phyloP scores from a whole-genome alignment of 2,329 filamentous ascomycete genomes.

The Botryosphaeria dothidea region DNA sequence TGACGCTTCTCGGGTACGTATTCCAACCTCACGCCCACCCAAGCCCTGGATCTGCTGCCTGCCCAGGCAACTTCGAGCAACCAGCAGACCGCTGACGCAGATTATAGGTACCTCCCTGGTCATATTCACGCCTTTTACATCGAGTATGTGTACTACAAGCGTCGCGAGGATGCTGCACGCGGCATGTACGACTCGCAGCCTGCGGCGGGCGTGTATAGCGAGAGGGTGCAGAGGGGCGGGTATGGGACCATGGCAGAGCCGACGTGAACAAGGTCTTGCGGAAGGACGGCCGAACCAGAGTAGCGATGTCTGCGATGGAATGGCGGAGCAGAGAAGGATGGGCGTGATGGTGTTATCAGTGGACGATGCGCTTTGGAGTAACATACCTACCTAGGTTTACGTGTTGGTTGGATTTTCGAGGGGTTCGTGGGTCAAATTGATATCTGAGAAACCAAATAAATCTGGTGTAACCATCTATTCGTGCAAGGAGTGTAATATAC shows the following conservation, averaged over 20 bases:
- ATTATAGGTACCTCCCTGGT: slow-evolving; percentile 68
- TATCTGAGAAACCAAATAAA: too few species aligned
- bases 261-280: not conserved
- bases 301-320: too few species aligned
- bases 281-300: too few species aligned
- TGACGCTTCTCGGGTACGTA: slow-evolving; percentile 46
- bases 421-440: too few species aligned
- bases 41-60: not conserved
- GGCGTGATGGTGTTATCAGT: too few species aligned
- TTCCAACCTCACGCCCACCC: not conserved
- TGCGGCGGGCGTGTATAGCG: slow-evolving; percentile 71
- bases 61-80: not conserved
- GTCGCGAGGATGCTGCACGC: slow-evolving; percentile 61
- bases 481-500: too few species aligned
- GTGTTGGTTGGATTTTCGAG: too few species aligned
- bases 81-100: not conserved
- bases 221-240: slow-evolving; percentile 59
- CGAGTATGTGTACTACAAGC: slow-evolving; percentile 81
- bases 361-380: too few species aligned
- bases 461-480: too few species aligned
- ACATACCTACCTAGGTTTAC: too few species aligned
- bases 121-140: slow-evolving; percentile 79
- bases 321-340: too few species aligned
- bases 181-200: slow-evolving; percentile 56
- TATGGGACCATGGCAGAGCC: not conserved